Percentiles rank a stretch among this genome's conserved stretches.
Evolutionary conservation across 257 asterid species (phyloP).

Genomic region (Penstemon davidsonii): DNA sequence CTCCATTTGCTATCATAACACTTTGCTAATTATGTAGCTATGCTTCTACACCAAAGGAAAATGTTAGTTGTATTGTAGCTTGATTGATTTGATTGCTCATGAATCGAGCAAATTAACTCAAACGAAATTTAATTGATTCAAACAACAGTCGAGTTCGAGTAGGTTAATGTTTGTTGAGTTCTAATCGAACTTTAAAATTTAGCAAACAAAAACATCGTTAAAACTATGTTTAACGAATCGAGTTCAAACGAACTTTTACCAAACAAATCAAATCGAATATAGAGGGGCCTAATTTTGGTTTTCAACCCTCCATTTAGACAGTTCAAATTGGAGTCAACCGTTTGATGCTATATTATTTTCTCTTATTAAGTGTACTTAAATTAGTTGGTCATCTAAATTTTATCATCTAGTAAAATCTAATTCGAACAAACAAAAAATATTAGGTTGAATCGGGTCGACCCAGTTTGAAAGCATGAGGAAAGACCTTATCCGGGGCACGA

Average conservation of each 20-base stretch:
- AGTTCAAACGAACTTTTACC: neutral
- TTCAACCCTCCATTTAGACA: too few species aligned
- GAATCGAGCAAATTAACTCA: neutral
- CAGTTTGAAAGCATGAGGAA: too few species aligned
- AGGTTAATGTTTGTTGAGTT: too few species aligned
- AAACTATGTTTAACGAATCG: too few species aligned
- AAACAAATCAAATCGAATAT: too few species aligned
- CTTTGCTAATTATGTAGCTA: slow-evolving; percentile 8
- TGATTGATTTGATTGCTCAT: neutral
- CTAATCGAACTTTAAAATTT: too few species aligned
- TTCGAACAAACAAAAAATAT: neutral
- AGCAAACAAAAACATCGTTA: too few species aligned
- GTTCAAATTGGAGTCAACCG: neutral
- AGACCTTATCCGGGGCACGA: too few species aligned
- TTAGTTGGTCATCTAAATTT: too few species aligned
- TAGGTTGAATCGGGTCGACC: too few species aligned
- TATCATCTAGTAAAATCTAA: neutral
- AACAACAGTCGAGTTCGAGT: neutral
- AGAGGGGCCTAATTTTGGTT: too few species aligned
- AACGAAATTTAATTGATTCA: neutral
- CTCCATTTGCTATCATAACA: slow-evolving; percentile 1
- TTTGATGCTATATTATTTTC: neutral
- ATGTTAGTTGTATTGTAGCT: neutral
- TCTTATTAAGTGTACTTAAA: neutral
- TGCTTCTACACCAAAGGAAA: slow-evolving; percentile 22